These are phyloP conservation scores for Schizonepeta tenuifolia DNA, from an alignment of 257 asterid genomes.

Conservation along the genomic window DNA sequence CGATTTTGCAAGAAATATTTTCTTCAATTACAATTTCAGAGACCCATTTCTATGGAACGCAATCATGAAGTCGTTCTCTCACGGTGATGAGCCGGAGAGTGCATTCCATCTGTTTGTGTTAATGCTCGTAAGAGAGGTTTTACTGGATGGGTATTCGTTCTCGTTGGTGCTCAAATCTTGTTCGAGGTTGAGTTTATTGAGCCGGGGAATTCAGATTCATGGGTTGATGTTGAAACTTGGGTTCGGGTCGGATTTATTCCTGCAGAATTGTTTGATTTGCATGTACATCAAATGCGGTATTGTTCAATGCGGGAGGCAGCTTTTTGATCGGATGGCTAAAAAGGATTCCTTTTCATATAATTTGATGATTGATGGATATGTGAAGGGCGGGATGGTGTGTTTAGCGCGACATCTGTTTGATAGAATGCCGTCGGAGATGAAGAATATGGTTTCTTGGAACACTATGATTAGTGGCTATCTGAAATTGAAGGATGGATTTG, in stretches of 20 bases:
- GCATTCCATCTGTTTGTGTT: conserved; percentile 65
- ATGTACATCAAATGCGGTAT: conserved; percentile 64
- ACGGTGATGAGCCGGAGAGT: conserved; percentile 52
- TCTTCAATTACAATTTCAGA: conserved; percentile 38
- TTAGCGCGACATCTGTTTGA: conserved; percentile 66
- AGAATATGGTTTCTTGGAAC: conserved; percentile 81
- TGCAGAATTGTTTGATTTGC: conserved; percentile 68
- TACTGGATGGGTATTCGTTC: conserved; percentile 65
- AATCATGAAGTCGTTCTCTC: conserved; percentile 62
- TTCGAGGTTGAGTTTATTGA: conserved; percentile 47
- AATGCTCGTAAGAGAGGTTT: conserved; percentile 69
- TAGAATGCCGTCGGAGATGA: conserved; percentile 53
- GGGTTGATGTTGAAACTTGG: conserved; percentile 66
- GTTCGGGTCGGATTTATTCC: conserved; percentile 56
- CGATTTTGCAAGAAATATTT: conserved; percentile 60
- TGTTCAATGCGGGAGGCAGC: conserved; percentile 49
- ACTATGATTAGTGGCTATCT: conserved; percentile 68
- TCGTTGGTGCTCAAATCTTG: conserved; percentile 76
- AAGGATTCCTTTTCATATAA: conserved; percentile 77
- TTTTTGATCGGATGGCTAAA: conserved; percentile 61
- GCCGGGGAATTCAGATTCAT: conserved; percentile 73
- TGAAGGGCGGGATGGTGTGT: conserved; percentile 68
- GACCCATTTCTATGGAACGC: conserved; percentile 84
- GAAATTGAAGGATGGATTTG: conserved; percentile 52
- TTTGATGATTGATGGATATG: conserved; percentile 85